Base-by-base conservation (phyloP, 768 basidiomycete species). In the Termitomyces sp. region DNA sequence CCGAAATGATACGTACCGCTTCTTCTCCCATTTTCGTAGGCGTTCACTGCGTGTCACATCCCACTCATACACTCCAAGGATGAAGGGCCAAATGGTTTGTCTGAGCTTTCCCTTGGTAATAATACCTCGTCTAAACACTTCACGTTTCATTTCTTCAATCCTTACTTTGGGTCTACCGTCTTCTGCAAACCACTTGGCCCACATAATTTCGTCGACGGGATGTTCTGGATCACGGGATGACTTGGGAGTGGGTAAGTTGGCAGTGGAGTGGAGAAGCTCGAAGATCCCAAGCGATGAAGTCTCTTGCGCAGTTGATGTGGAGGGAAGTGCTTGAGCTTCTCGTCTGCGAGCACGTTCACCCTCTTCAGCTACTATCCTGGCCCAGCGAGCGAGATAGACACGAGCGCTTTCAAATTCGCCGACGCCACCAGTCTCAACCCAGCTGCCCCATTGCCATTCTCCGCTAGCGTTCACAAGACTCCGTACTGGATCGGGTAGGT, bases 301-400 rank as follows among this genome's bases (percentile, higher is more conserved):
- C 71, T 88, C 91, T 67, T 86, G 86, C 18, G 70, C 79, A 4
- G 79, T 74, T 3, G 76, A 77, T 6, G 82, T 76, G 3, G 85
- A 73, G 4, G 85, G 84, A 13, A 91, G 65, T 0, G 82, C 77
- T 67, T 89, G 88, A 0, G 89, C 85, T 70, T 99, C 97, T 44
- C 83, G 81, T 62, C 86, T 75, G 43, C 97, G 81, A 5, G 94
- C 86, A 16, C 93, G 82, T 71, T 99, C 97, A 18, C 97, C 97
- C 69, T 98, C 97, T 72, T 99, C 97, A 2, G 97, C 97, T 1
- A 98, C 97, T 58, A 94, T 90, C 50, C 95, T 81, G 4, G 97
- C 97, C 97, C 97, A 99, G 33, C 93, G 81, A 10, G 97, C 97
- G 9, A 99, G 83, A 70, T 98, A 98, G 7, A 98, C 92, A 5